Evolutionary conservation across 2,329 filamentous ascomycete genomes (phyloP).

Genomic region (Stachybotrys elegans): DNA sequence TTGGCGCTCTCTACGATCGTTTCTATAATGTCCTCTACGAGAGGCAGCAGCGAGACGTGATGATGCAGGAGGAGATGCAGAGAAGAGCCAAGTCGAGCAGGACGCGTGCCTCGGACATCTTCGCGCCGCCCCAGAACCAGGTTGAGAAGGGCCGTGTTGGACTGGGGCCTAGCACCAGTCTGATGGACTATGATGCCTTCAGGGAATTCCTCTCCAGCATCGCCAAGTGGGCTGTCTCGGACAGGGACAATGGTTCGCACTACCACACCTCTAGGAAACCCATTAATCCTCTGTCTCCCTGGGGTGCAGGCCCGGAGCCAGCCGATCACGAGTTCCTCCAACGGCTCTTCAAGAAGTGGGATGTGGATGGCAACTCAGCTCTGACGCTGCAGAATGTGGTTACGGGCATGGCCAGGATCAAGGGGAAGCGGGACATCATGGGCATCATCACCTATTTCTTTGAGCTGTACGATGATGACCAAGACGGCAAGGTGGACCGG

Average conservation of each 20-base stretch:
- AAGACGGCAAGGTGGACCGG: slow-evolving; percentile 85
- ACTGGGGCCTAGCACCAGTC: slow-evolving; percentile 78
- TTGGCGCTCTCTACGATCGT: slow-evolving; percentile 86
- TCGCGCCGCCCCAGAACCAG: slow-evolving; percentile 37
- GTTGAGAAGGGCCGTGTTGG: slow-evolving; percentile 84
- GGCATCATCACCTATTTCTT: slow-evolving; percentile 97
- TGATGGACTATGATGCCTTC: slow-evolving; percentile 98
- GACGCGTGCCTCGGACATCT: slow-evolving; percentile 30
- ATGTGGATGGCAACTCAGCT: slow-evolving; percentile 69
- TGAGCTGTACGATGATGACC: slow-evolving; percentile 90
- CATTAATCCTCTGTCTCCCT: slow-evolving; percentile 41
- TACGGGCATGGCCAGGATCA: slow-evolving; percentile 82
- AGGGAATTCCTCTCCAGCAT: slow-evolving; percentile 88
- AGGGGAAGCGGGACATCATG: slow-evolving; percentile 94
- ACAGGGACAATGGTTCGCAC: slow-evolving; percentile 52
- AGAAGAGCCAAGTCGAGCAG: slow-evolving; percentile 58
- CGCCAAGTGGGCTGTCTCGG: slow-evolving; percentile 88
- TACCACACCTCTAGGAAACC: slow-evolving; percentile 50
- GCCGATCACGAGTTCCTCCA: slow-evolving; percentile 94
- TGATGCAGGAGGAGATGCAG: slow-evolving; percentile 71
- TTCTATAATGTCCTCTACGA: slow-evolving; percentile 94
- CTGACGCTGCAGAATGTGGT: slow-evolving; percentile 90
- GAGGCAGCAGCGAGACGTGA: slow-evolving; percentile 74
- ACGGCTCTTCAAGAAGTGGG: slow-evolving; percentile 84
- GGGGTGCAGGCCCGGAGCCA: slow-evolving; percentile 58